Percentiles rank a stretch among this genome's conserved stretches.
These are phyloP conservation scores for Microsporum canis DNA, from an alignment of 2,329 filamentous ascomycete species.

Conservation along the genomic window DNA sequence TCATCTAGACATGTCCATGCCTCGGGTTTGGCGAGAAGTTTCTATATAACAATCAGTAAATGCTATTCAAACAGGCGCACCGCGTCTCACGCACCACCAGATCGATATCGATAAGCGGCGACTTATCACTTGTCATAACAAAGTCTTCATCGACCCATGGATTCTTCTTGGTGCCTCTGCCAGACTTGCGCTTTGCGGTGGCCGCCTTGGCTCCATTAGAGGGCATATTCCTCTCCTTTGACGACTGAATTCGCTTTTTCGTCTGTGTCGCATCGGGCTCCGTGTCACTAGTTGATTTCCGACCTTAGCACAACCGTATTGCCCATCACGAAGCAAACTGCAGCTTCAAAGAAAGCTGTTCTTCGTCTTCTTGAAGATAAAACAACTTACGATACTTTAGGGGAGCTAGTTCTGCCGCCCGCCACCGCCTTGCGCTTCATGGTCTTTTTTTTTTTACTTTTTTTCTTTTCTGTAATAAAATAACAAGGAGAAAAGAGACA, in stretches of 20 bases:
- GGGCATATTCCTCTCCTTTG: constrained; percentile 12
- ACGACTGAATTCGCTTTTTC: constrained; percentile 1
- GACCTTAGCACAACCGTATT: constrained; percentile 3
- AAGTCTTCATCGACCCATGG: constrained; percentile 30
- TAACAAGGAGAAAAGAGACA: not conserved
- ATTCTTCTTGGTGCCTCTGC: constrained; percentile 24
- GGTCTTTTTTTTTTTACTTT: not conserved
- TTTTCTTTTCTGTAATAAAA: not conserved
- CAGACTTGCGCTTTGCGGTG: constrained; percentile 24
- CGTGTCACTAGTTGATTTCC: constrained; percentile 14
- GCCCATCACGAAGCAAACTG: not conserved
- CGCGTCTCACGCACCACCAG: constrained; percentile 26
- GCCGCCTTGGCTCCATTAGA: constrained; percentile 13
- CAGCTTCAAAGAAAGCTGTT: not conserved
- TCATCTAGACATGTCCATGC: constrained; percentile 35
- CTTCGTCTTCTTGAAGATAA: not conserved
- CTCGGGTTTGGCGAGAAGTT: constrained; percentile 29
- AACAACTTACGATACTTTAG: not conserved
- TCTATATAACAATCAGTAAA: constrained; percentile 18
- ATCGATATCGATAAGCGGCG: constrained; percentile 27
- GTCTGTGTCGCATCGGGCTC: constrained; percentile 18
- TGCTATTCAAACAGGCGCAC: too few relatives aligned
- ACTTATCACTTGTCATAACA: constrained; percentile 30
- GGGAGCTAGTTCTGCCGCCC: constrained; percentile 20
- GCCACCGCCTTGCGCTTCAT: constrained; percentile 25